Conservation (phyloP, 192 early-diverging fungal genomes). For the Rhizophlyctis rosea region DNA sequence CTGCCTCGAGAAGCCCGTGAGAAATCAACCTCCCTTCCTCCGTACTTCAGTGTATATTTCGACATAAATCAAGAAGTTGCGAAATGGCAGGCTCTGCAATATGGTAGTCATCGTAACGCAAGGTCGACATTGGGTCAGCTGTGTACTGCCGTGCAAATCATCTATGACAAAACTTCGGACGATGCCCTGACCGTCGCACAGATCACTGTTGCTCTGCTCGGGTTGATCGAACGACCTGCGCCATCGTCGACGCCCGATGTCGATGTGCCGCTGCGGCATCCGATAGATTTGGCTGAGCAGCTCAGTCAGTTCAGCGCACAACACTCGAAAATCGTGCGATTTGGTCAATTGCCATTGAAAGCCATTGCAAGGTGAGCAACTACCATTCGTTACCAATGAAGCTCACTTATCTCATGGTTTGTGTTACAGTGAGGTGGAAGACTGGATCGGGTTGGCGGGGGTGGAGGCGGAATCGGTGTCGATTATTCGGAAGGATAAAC, state of each 20-base stretch:
- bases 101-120: too few species aligned
- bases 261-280: not conserved
- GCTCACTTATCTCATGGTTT: too few species aligned
- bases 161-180: too few species aligned
- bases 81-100: constrained; percentile 38
- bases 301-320: not conserved
- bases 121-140: too few species aligned
- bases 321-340: not conserved
- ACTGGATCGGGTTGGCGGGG: constrained; percentile 19
- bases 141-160: too few species aligned
- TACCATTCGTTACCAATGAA: too few species aligned
- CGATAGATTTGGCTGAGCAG: not conserved
- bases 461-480: constrained; percentile 53
- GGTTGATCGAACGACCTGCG: not conserved
- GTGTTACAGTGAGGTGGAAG: not conserved
- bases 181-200: too few species aligned
- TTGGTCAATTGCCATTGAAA: not conserved
- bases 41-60: constrained; percentile 61
- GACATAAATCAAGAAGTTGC: constrained; percentile 63
- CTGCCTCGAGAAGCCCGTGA: constrained; percentile 59
- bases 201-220: not conserved
- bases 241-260: not conserved
- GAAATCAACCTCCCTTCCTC: constrained; percentile 54
- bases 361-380: not conserved
- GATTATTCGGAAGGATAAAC: constrained; percentile 56